Evolutionary conservation across 192 early-diverging fungal species (phyloP).

Genomic region (Tieghemiomyces parasiticus): DNA sequence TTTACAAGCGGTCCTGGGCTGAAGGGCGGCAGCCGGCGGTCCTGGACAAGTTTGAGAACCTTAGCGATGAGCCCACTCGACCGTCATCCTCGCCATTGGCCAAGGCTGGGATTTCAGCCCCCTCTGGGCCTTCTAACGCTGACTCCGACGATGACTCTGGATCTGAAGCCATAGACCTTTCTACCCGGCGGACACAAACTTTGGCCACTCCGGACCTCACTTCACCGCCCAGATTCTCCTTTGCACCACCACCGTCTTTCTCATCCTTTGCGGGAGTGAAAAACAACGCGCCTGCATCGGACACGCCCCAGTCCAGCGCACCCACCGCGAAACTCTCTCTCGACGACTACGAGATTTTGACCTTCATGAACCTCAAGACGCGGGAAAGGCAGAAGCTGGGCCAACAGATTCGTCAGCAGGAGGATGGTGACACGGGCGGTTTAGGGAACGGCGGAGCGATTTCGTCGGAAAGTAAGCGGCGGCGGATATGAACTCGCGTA

Average conservation of each 20-base stretch:
- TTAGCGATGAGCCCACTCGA: neutral
- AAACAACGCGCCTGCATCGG: too few species aligned
- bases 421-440: too few species aligned
- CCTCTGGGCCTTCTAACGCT: too few species aligned
- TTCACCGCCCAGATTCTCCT: neutral
- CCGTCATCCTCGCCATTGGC: too few species aligned
- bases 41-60: neutral
- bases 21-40: neutral
- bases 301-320: too few species aligned
- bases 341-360: slow-evolving; percentile 8
- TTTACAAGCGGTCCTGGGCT: neutral
- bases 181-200: neutral
- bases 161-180: neutral
- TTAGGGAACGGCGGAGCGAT: too few species aligned
- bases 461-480: too few species aligned
- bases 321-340: neutral
- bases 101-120: too few species aligned
- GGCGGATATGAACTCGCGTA: too few species aligned
- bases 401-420: neutral
- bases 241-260: neutral
- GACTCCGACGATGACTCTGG: too few species aligned
- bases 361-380: neutral
- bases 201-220: neutral
- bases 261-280: neutral
- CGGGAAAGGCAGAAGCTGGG: neutral